Evolutionary conservation across 805 yeast genomes (phyloP).

Genomic region (Yamadazyma tumulicola): DNA sequence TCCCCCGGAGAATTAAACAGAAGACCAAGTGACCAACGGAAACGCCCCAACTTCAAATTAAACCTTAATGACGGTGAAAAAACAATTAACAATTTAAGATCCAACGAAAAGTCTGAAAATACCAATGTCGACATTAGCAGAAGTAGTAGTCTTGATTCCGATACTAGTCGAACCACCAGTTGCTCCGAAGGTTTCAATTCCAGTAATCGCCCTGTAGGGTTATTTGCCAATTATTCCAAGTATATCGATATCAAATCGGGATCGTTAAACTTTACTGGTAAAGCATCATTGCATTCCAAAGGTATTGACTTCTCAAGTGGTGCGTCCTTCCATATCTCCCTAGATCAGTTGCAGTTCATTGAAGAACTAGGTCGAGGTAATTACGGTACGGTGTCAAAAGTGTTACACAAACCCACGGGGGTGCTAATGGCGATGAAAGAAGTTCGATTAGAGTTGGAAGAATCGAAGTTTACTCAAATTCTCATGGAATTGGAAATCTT

Average conservation of each 20-base stretch:
- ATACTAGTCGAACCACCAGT: slow-evolving; percentile 6
- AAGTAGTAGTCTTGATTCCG: slow-evolving; percentile 4
- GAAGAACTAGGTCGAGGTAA: slow-evolving; percentile 95
- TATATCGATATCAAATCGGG: slow-evolving; percentile 93
- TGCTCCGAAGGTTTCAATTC: slow-evolving; percentile 29
- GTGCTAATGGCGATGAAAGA: slow-evolving; percentile 97
- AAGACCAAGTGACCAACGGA: slow-evolving; percentile 36
- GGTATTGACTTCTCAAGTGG: slow-evolving; percentile 93
- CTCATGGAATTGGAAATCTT: slow-evolving; percentile 93
- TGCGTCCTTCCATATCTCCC: slow-evolving; percentile 76
- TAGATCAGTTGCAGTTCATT: slow-evolving; percentile 76
- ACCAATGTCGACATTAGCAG: background rate
- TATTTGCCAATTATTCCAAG: slow-evolving; percentile 80
- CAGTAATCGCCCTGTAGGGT: too few species aligned
- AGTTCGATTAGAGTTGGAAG: slow-evolving; percentile 88
- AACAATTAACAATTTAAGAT: background rate
- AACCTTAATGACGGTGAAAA: slow-evolving; percentile 21
- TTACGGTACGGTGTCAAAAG: slow-evolving; percentile 94
- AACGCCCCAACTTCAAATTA: slow-evolving; percentile 37
- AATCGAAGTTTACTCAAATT: slow-evolving; percentile 88
- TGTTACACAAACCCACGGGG: slow-evolving; percentile 87
- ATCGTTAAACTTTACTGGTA: slow-evolving; percentile 86
- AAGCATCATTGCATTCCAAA: slow-evolving; percentile 84
- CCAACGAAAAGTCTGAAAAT: background rate
- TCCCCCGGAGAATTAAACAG: slow-evolving; percentile 35